phyloP scores from a whole-genome alignment of 2,329 filamentous ascomycete genomes.

The Calonectria fujianensis region DNA sequence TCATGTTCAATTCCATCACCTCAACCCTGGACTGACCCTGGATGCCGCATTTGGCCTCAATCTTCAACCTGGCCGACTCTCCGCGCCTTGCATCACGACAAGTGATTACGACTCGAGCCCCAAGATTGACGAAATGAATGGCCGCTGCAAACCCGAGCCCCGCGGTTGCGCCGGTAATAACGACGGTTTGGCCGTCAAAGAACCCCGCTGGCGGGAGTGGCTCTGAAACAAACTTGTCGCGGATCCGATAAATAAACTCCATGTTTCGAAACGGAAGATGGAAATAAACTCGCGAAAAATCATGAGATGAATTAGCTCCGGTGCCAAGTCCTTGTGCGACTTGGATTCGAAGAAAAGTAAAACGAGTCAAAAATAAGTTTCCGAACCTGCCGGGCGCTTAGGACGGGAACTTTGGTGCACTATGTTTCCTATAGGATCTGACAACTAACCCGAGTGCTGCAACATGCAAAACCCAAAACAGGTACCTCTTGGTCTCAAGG shows the following conservation, averaged over 20 bases:
- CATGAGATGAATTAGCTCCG: neutral
- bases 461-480: neutral
- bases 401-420: conserved; percentile 1
- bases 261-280: neutral
- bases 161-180: neutral
- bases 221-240: neutral
- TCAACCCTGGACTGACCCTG: neutral
- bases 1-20: neutral
- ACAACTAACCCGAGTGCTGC: neutral
- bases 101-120: neutral
- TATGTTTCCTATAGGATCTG: neutral
- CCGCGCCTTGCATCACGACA: neutral
- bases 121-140: neutral
- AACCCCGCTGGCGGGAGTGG: neutral
- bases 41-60: neutral
- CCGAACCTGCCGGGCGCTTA: neutral
- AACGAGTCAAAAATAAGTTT: neutral
- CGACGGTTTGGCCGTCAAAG: neutral
- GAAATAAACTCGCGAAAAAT: neutral
- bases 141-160: neutral
- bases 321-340: neutral
- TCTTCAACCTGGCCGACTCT: neutral
- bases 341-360: neutral
- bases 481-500: neutral
- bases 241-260: neutral